Evolutionary conservation across 2,329 filamentous ascomycete species (phyloP), one percentile per base, ranked within the genome.

Genomic region (Zasmidium cellare): DNA sequence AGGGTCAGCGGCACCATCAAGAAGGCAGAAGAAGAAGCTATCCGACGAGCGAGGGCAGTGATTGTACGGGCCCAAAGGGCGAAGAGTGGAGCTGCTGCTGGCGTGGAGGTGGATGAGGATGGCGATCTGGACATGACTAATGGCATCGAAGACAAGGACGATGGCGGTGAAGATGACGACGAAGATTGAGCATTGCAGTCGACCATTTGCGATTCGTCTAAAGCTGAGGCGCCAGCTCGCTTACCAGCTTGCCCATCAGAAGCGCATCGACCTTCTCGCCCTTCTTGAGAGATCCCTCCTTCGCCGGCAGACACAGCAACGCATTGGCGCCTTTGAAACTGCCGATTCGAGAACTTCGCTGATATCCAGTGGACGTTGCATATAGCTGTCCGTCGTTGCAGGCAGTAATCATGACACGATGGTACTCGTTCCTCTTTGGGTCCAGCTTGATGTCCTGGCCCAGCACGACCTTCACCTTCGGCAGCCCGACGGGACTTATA

Each of bases 1-100:
- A 84, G 90, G 60, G 91, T 97, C 14, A 94, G 90, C 64, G 94
- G 93, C 16, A 99, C 94, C 2, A 96, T 99, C 69, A 88, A 87
- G 66, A 96, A 96, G 75, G 88, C 87, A 2, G 92, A 97, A 75
- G 87, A 96, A 71, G 92, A 96, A 74, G 91, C 92, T 35, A 89
- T 97, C 67, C 83, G 87, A 3, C 82, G 90, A 59, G 90, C 91
- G 45, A 87, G 89, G 65, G 79, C 82, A 56, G 83, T 91, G 56
- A 87, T 96, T 59, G 78, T 89, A 46, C 83, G 85, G 25, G 86
- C 88, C 53, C 84, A 83, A 69, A 82, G 82, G 24, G 79, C 74
- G 47, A 60, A 46, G 49, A 59, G 24, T 55, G 53, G 5, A 22
- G 47, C 23, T 3, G 14, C 20, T 16, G 41, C 16, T 45, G 55